Base-by-base conservation (phyloP, 2,329 filamentous ascomycete genomes). In the Diaporthe amygdali region DNA sequence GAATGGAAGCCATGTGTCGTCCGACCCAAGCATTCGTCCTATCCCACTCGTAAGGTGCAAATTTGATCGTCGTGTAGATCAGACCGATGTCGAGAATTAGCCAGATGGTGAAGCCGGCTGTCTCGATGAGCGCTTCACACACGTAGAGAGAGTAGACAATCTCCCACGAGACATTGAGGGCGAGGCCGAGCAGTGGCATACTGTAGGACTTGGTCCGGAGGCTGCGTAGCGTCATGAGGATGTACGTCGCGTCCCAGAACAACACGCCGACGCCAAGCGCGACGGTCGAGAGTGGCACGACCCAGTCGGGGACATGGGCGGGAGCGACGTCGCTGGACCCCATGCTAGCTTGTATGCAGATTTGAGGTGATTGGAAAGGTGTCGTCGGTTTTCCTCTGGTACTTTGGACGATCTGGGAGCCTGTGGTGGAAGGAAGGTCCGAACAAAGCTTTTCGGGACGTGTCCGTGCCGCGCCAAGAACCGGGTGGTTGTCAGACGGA, bases 121-220 rank as follows among this genome's bases (percentile, higher is more conserved):
- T 78, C 74, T 88, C 86, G 12, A 86, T 75, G 1, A 77, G 75
- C 5, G 79, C 77, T 71, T 87, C 85, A 70, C 82, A 80, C 20
- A 88, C 84, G 73, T 81, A 85, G 30, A 86, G 77, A 2, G 81
- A 81, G 77, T 85, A 87, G 68, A 89, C 79, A 3, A 86, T 76
- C 75, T 89, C 86, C 86, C 87, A 88, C 1, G 82, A 83, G 41
- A 88, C 81, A 71, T 89, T 88, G 75, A 85, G 75, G 17, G 82
- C 82, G 12, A 88, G 82, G 0, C 84, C 81, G 61, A 87, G 76
- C 14, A 88, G 75, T 0, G 87, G 86, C 78, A 88, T 85, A 44
- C 85, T 82, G 73, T 86, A 88, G 5, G 84, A 84, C 46, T 81
- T 80, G 22, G 85, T 86, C 64, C 77, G 77, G n/a, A 86, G 76